phyloP scores from a whole-genome alignment of 768 basidiomycete genomes.

The Trametes punicea region DNA sequence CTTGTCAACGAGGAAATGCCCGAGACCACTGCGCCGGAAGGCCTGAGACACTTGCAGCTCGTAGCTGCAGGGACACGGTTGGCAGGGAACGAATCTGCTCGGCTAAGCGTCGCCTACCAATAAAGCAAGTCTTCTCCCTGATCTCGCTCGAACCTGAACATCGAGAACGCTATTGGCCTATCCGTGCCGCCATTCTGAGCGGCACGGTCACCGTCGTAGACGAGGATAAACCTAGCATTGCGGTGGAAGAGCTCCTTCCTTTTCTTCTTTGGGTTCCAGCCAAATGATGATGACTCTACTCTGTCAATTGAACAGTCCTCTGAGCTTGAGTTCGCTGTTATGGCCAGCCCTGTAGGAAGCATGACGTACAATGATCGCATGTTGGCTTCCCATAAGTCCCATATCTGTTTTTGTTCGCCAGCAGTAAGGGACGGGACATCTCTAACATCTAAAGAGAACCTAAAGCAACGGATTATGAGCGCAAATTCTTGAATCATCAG shows the following conservation, averaged over 20 bases:
- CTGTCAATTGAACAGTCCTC: background rate
- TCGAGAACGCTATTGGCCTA: constrained; percentile 38
- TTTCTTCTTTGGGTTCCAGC: constrained; percentile 21
- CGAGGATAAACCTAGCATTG: constrained; percentile 11
- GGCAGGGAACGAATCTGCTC: too few relatives aligned
- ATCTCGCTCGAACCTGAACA: constrained; percentile 77
- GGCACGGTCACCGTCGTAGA: background rate
- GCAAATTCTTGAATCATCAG: too few relatives aligned
- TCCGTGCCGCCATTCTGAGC: constrained; percentile 16
- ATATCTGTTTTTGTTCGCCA: constrained; percentile 43
- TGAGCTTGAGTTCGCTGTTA: background rate
- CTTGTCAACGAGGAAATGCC: constrained; percentile 47
- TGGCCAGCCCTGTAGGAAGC: background rate
- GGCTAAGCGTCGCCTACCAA: too few relatives aligned
- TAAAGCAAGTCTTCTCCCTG: constrained; percentile 59
- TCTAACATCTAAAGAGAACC: background rate
- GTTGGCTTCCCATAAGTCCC: constrained; percentile 51
- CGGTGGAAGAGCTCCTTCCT: constrained; percentile 19
- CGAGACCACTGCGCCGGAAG: constrained; percentile 53
- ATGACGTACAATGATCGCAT: constrained; percentile 48
- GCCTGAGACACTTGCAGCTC: constrained; percentile 61
- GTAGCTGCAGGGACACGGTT: constrained; percentile 46
- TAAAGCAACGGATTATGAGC: background rate
- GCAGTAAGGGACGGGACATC: constrained; percentile 33
- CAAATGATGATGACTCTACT: constrained; percentile 17